Base-by-base conservation (phyloP, 2,329 filamentous ascomycete genomes). In the Nigrograna mackinnonii region DNA sequence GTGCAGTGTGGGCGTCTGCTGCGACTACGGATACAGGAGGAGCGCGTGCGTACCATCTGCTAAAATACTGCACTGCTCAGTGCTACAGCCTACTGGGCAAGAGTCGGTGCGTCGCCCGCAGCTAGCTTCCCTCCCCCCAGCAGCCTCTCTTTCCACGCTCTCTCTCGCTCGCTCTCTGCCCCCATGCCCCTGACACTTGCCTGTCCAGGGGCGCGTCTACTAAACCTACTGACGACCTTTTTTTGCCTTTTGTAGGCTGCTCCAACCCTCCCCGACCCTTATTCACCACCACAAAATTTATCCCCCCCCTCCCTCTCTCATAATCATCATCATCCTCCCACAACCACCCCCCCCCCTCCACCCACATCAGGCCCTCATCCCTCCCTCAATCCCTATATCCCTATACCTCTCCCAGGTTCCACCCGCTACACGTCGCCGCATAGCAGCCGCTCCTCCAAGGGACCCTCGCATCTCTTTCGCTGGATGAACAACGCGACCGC, bases 401-500 rank as follows among this genome's bases (percentile, higher is more conserved):
- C n/a, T n/a, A 22, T 32, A 5, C 22, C 30, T n/a, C 22, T 26
- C 18, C 43, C 33, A 19, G 30, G 30, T 35, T 24, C 24, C 30
- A 43, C 6, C 28, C 32, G 13, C 26, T 39, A 13, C 14, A 16
- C 42, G 21, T 22, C 31, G n/a, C 20, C 9, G 13, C 28, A 22
- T 7, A 19, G 11, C 31, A 11, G 9, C 16, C 31, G 31, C 7
- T 9, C n/a, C n/a, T n/a, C n/a, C n/a, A n/a, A n/a, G n/a, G 31
- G 16, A 7, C 17, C 34, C 13, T 11, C 34, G 34, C 34, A n/a
- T 14, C 37, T 34, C n/a, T 22, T 14, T 43, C 44, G 41, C 44
- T 47, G 46, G 30, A 33, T 41, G 35, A 39, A 31, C 22, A 22
- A 20, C 35, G 18, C 21, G 19, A n/a, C 20, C 31, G 19, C 9